Evolutionary conservation across 495 filamentous ascomycete species (phyloP).

Genomic region (Tetracladium marchalianum): DNA sequence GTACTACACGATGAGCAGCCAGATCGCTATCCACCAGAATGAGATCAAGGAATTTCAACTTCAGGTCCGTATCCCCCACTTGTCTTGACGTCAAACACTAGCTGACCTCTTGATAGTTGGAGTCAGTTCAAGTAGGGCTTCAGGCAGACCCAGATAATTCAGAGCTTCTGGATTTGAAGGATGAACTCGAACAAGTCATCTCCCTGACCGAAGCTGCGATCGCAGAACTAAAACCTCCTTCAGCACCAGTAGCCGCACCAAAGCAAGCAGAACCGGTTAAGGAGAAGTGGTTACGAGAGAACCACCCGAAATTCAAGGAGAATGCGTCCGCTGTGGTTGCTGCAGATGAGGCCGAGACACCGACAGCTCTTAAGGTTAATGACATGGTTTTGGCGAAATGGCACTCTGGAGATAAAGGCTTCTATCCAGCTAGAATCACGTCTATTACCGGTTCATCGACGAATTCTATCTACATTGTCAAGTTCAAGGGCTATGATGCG

Average conservation of each 20-base stretch:
- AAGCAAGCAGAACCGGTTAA: constrained; percentile 33
- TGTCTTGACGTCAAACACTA: neutral
- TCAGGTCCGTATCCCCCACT: constrained; percentile 45
- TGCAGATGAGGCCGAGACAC: constrained; percentile 36
- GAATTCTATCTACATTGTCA: constrained; percentile 85
- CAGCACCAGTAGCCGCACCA: constrained; percentile 26
- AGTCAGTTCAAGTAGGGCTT: constrained; percentile 64
- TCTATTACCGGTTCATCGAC: constrained; percentile 84
- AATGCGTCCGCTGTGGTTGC: constrained; percentile 31
- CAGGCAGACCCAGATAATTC: constrained; percentile 75
- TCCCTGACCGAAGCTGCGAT: constrained; percentile 67
- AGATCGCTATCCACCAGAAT: constrained; percentile 55
- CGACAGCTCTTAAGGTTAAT: constrained; percentile 68
- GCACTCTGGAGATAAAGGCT: constrained; percentile 78
- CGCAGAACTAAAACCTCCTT: constrained; percentile 62
- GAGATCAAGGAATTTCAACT: constrained; percentile 76
- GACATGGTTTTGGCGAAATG: constrained; percentile 85
- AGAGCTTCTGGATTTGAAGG: constrained; percentile 68
- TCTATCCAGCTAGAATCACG: constrained; percentile 89
- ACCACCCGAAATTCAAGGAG: constrained; percentile 58
- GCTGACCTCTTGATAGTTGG: constrained; percentile 47
- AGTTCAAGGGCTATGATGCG: constrained; percentile 81
- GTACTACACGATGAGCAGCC: constrained; percentile 37
- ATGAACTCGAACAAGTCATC: constrained; percentile 79
- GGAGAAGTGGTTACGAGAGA: constrained; percentile 66